These are phyloP conservation scores for Fusarium gaditjirri DNA, from an alignment of 2,329 filamentous ascomycete species.

Conservation along the genomic window DNA sequence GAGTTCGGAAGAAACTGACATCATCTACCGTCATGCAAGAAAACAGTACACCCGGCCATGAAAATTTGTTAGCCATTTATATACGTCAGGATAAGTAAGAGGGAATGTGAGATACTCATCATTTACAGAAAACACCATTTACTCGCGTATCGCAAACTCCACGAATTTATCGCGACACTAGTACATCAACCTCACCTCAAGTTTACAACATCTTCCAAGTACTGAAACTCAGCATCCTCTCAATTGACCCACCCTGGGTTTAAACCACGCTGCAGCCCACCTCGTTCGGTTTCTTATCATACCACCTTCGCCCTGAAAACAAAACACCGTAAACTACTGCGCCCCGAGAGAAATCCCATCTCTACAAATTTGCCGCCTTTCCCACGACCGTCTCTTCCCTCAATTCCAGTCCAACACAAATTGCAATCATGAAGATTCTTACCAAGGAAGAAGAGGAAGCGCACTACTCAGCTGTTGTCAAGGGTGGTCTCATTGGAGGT, in stretches of 20 bases:
- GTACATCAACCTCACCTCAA: slow-evolving; percentile 5
- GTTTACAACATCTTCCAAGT: slow-evolving; percentile 5
- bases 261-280: slow-evolving; percentile 36
- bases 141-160: background rate
- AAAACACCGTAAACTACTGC: slow-evolving; percentile 5
- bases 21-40: slow-evolving; percentile 37
- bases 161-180: background rate
- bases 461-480: slow-evolving; percentile 84
- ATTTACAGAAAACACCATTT: background rate
- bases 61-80: slow-evolving; percentile 5
- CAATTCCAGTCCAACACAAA: slow-evolving; percentile 22
- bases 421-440: slow-evolving; percentile 85
- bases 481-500: slow-evolving; percentile 81
- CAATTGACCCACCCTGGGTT: slow-evolving; percentile 34
- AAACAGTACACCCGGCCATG: slow-evolving; percentile 10
- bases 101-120: background rate
- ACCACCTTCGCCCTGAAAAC: slow-evolving; percentile 30
- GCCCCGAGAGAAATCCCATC: background rate
- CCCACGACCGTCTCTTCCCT: background rate
- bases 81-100: slow-evolving; percentile 3
- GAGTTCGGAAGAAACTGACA: slow-evolving; percentile 41
- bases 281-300: slow-evolving; percentile 32
- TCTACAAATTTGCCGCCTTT: slow-evolving; percentile 4
- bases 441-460: slow-evolving; percentile 91
- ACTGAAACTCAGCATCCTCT: background rate